Evolutionary conservation across 129 eudicot genomes (phyloP), one percentile per base, ranked within the genome.

Genomic region (Smallanthus sonchifolius): DNA sequence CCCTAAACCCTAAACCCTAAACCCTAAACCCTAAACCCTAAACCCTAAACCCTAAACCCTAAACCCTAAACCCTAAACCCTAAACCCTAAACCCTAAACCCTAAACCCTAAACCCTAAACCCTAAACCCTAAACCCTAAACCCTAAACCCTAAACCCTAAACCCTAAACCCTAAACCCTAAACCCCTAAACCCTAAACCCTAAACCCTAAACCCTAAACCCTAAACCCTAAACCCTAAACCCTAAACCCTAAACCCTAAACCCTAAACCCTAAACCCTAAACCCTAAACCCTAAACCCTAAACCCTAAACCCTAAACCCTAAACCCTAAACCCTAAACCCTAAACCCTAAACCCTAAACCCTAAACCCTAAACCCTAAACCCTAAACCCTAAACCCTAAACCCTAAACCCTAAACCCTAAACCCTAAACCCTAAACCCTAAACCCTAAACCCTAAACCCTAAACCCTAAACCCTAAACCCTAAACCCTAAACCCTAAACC

Each of bases 31-130:
- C 52, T 47, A 47, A 47, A 47, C 52, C 57, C 57, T 51, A 51
- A 51, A 51, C 57, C 57, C 57, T 14, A 13, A 63, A 63, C 44
- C 69, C 69, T 6, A 13, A 63, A 63, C 44, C 69, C 69, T 5
- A 13, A 63, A 63, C 44, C 69, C 69, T 1, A 13, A 63, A 63
- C 20, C 69, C 47, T 6, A 13, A 63, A 35, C 20, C 45, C 67
- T 4, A 10, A 61, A 61, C 40, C 67, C 67, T 4, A 30, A 61
- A 61, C 40, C 67, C 67, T 4, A 30, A 61, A 30, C 40, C 67
- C 67, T 4, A 30, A 61, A 36, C 39, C n/a, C n/a, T n/a, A n/a
- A n/a, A 61, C 40, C 67, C 67, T 2, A 30, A 61, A 34, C 40
- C 67, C 42, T 2, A 30, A 61, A 10, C 40, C 67, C 42, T 0